A percentile compares a stretch with the other conserved stretches of the same genome.
These are phyloP conservation scores for Pistacia atlantica DNA, from an alignment of 345 rosid genomes.

Conservation along the genomic window DNA sequence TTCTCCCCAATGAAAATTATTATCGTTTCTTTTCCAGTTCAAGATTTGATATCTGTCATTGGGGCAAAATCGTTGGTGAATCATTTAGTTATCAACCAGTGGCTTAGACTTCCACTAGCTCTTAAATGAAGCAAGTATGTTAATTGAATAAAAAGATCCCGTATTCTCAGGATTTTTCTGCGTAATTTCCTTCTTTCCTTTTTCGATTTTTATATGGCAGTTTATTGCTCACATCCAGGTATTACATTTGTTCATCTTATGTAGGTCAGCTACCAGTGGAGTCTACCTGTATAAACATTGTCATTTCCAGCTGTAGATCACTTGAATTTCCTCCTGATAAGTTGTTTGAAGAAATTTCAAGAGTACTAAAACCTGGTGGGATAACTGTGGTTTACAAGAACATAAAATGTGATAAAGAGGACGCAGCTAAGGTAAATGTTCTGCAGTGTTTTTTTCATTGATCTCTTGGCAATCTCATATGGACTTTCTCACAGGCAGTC, in stretches of 20 bases:
- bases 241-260: conserved; percentile 13
- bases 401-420: conserved; percentile 36
- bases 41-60: no score
- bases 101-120: no score
- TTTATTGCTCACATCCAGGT: neutral
- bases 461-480: conserved; percentile 9
- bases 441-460: conserved; percentile 2
- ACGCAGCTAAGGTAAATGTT: conserved; percentile 43
- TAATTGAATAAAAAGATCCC: no score
- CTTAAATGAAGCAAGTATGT: no score
- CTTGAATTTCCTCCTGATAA: conserved; percentile 56
- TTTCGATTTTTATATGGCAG: neutral
- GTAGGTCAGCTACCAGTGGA: conserved; percentile 70
- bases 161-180: no score
- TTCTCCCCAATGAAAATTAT: no score
- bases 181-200: neutral
- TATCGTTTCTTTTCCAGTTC: no score
- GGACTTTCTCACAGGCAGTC: conserved; percentile 41
- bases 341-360: conserved; percentile 53
- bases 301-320: conserved; percentile 48
- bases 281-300: conserved; percentile 57
- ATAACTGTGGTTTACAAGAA: conserved; percentile 43
- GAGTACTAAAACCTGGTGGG: conserved; percentile 80
- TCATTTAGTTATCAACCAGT: no score
- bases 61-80: no score